phyloP scores from a whole-genome alignment of 164 flowering plant genomes.

The Santalum album region DNA sequence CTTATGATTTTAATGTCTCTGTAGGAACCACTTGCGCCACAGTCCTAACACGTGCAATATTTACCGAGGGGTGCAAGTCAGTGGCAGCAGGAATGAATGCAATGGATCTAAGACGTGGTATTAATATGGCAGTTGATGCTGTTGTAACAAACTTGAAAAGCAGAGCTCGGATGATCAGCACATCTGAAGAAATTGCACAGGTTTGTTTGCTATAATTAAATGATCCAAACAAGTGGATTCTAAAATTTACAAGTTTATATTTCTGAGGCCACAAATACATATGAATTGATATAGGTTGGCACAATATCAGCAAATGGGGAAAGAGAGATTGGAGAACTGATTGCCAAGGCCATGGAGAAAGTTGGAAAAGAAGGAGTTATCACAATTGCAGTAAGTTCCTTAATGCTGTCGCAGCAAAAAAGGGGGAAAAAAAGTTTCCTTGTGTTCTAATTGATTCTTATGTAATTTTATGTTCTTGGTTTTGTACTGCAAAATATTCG shows the following conservation, averaged over 20 bases:
- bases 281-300: too few species aligned
- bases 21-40: conserved; percentile 99
- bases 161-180: conserved; percentile 83
- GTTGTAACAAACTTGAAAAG: conserved; percentile 86
- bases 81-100: conserved; percentile 99
- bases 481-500: too few species aligned
- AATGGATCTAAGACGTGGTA: conserved; percentile 92
- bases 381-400: conserved; percentile 82
- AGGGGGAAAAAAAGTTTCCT: too few species aligned
- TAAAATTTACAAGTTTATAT: too few species aligned
- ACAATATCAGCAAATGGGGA: conserved; percentile 99
- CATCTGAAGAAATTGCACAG: conserved; percentile 96
- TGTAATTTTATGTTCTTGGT: too few species aligned
- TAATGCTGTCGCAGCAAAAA: too few species aligned
- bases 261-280: too few species aligned
- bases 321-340: conserved; percentile 91
- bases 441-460: too few species aligned
- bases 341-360: conserved; percentile 97
- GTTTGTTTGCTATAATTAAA: conserved; percentile 26
- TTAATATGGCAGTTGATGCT: conserved; percentile 87
- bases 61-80: conserved; percentile 90
- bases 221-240: too few species aligned
- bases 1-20: conserved; percentile 1
- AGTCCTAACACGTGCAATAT: conserved; percentile 83
- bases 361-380: conserved; percentile 99